Conservation (phyloP, 106 monocot species). For the Platanthera guangdongensis region DNA sequence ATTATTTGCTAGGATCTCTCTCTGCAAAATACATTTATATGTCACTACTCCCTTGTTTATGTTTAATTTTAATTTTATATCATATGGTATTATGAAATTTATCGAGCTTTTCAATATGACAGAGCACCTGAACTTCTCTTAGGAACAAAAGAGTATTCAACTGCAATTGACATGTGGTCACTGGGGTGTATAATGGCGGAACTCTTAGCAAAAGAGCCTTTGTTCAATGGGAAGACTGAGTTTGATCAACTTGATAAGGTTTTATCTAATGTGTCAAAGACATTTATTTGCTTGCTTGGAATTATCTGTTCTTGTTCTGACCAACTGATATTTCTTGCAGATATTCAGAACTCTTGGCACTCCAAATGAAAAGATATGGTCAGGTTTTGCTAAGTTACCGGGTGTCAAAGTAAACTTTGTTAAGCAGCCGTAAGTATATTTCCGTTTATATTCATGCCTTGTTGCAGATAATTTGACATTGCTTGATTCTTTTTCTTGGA, state of each 20-base stretch:
- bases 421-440: constrained; percentile 68
- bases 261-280: background rate
- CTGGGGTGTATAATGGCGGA: constrained; percentile 94
- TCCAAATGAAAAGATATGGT: constrained; percentile 83
- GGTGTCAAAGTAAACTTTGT: constrained; percentile 54
- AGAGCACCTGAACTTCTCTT: constrained; percentile 88
- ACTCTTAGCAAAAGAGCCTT: constrained; percentile 70
- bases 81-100: background rate
- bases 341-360: constrained; percentile 82
- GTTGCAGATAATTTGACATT: background rate
- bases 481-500: background rate
- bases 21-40: background rate
- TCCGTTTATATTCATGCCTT: background rate
- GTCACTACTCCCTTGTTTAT: background rate
- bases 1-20: background rate
- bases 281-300: constrained; percentile 1
- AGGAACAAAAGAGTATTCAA: constrained; percentile 81
- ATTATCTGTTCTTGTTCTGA: background rate
- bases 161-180: constrained; percentile 93
- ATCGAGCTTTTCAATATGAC: background rate
- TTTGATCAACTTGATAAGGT: constrained; percentile 91
- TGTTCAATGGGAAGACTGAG: constrained; percentile 77
- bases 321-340: constrained; percentile 22
- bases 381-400: constrained; percentile 61
- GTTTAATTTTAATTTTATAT: background rate